phyloP scores from a whole-genome alignment of 2,329 filamentous ascomycete species.

The Cercospora beticola region DNA sequence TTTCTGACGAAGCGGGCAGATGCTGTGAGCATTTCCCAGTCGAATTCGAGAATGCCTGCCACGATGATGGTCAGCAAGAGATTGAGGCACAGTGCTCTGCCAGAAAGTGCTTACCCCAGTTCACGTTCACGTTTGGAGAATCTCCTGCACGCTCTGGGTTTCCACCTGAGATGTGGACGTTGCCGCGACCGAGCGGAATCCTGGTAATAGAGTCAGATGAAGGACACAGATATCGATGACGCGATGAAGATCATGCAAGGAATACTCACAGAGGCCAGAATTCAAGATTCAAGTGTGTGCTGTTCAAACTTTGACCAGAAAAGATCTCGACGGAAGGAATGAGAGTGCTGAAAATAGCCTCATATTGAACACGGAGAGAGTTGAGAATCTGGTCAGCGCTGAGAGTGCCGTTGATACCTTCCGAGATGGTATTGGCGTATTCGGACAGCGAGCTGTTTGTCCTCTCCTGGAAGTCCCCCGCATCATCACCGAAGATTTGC shows the following conservation, averaged over 20 bases:
- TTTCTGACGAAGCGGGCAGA: constrained; percentile 29
- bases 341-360: constrained; percentile 18
- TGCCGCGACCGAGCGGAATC: constrained; percentile 29
- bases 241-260: background rate
- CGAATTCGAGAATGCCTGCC: constrained; percentile 22
- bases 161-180: constrained; percentile 29
- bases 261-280: constrained; percentile 19
- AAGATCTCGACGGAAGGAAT: constrained; percentile 15
- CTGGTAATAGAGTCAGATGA: too few relatives aligned
- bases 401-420: constrained; percentile 14
- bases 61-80: background rate
- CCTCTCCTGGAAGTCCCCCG: constrained; percentile 1
- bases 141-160: constrained; percentile 21
- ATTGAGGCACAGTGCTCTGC: background rate
- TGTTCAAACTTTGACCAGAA: constrained; percentile 11
- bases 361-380: constrained; percentile 17
- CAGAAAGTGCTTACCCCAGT: constrained; percentile 25
- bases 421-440: constrained; percentile 8
- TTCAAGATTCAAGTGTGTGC: constrained; percentile 19
- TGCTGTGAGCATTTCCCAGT: constrained; percentile 30
- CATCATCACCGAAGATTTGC: constrained; percentile 19
- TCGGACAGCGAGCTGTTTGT: constrained; percentile 9
- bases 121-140: constrained; percentile 32
- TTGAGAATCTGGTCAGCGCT: constrained; percentile 18
- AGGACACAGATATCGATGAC: background rate